Evolutionary conservation across 2,329 filamentous ascomycete species (phyloP), one percentile per base, ranked within the genome.

Genomic region (Aspergillus neoniger): DNA sequence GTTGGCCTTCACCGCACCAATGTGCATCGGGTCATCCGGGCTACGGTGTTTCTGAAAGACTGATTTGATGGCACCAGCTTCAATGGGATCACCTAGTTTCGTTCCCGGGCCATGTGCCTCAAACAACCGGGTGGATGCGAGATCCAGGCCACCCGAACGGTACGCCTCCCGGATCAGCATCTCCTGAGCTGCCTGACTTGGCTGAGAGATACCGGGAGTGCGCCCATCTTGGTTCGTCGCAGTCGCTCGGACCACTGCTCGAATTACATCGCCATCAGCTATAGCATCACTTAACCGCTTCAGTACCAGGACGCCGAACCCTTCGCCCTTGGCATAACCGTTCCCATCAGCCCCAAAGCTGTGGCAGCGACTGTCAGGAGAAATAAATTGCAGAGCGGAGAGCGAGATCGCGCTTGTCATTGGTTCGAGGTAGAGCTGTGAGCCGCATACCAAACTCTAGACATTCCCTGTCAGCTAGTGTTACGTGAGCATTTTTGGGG

Each of bases 101-200:
- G 66, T 3, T 74, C 60, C 57, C 25, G 51, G 49, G 12, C 60
- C 60, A 43, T 62, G 56, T 0, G 56, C 44, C 19, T 59, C 60
- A 9, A 62, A 52, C 12, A 59, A 62, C 1, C 39, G 38, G 1
- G 60, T 59, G 1, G 19, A 3, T 3, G 21, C 21, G n/a, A 55
- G 10, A 6, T 59, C 57, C 3, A 62, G 10, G 1, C 59, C 52
- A 4, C 44, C 56, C 14, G 54, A 61, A 50, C 44, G 43, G 55
- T 68, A 32, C 64, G 57, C 58, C 12, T 52, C 30, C 15, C 56
- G 59, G 47, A 79, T 78, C 14, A 77, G 63, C 4, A 60, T 60
- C 9, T 65, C 65, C 59, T 79, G 77, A 1, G 76, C 73, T 8
- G 62, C 9, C 59, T 25, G 15, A 44, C 49, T 51, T 15, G 49